Percentiles rank a stretch among this genome's conserved stretches.
phyloP scores from a whole-genome alignment of 768 basidiomycete genomes.

The Dioszegia crocea region DNA sequence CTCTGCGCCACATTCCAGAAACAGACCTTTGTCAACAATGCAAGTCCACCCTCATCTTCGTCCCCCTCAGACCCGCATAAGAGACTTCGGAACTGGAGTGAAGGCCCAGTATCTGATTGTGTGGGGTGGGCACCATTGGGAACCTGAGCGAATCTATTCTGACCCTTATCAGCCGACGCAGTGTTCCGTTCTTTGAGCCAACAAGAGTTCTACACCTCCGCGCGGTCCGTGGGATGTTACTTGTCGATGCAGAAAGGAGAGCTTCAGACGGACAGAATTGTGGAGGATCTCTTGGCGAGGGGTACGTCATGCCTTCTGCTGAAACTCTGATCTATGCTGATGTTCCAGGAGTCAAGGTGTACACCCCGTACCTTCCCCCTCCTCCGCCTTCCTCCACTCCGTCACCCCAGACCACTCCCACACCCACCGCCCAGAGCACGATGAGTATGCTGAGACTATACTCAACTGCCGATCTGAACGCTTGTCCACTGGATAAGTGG shows the following conservation, averaged over 20 bases:
- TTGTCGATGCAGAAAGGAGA: slow-evolving; percentile 39
- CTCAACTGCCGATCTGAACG: slow-evolving; percentile 23
- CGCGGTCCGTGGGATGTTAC: slow-evolving; percentile 38
- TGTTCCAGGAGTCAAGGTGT: slow-evolving; percentile 22
- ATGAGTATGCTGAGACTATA: slow-evolving; percentile 43
- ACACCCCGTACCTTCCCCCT: slow-evolving; percentile 34
- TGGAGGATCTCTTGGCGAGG: slow-evolving; percentile 19
- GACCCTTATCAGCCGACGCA: background rate
- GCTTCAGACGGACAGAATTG: slow-evolving; percentile 32
- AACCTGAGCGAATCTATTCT: background rate
- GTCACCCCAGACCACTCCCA: background rate
- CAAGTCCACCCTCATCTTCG: slow-evolving; percentile 16
- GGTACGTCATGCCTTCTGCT: slow-evolving; percentile 13
- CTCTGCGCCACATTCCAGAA: slow-evolving; percentile 25
- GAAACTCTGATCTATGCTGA: slow-evolving; percentile 1
- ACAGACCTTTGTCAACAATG: slow-evolving; percentile 32
- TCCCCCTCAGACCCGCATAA: too few relatives aligned
- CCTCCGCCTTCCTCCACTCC: background rate
- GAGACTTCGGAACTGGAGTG: too few relatives aligned
- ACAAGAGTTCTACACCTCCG: slow-evolving; percentile 18
- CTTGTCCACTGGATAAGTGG: slow-evolving; percentile 42
- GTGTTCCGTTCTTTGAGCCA: background rate
- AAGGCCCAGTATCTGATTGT: too few relatives aligned
- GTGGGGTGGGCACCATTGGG: too few relatives aligned
- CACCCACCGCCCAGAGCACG: background rate